Base-by-base conservation (phyloP, 2,329 filamentous ascomycete genomes). In the Fusarium zealandicum region DNA sequence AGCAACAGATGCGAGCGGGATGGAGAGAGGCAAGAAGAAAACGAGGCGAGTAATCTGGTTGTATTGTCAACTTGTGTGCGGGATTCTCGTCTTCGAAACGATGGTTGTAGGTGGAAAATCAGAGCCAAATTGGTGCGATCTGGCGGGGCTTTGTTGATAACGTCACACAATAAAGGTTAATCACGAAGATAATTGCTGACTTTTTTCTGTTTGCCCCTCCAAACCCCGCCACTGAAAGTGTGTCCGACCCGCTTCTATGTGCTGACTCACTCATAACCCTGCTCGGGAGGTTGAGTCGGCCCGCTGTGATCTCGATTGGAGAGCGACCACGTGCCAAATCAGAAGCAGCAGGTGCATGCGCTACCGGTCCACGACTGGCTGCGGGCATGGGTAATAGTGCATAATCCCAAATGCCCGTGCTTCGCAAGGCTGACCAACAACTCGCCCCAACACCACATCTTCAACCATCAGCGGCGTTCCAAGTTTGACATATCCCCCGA, bases 131-230 rank as follows among this genome's bases (percentile, higher is more conserved):
- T 67, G 54, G 65, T 68, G 66, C 65, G 65, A 44, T 55, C 43
- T 64, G 63, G 65, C 66, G 66, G 66, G 66, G 66, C 60, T 65
- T 38, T 33, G 38, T 53, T 52, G 61, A 68, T 68, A 68, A 68
- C 64, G 66, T 68, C 66, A 68, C 64, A 56, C 57, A 64, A 42
- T 52, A 62, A 59, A 46, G 42, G 50, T 52, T 59, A 64, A 64
- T 63, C 61, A 66, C 54, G 31, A 54, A 52, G 41, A 52, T 48
- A 52, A 59, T 57, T 57, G 51, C 58, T 60, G 57, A 60, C 57
- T 67, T 67, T 67, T 65, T 64, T 62, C 48, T 43, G 31, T 33
- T 42, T 38, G 36, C 46, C 51, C 53, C 53, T 40, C 40, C 50
- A 38, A 51, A 42, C 60, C 60, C 61, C 61, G 58, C 58, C 42